Base-by-base conservation (phyloP, 2,329 filamentous ascomycete genomes). In the Pseudocercospora eumusae region DNA sequence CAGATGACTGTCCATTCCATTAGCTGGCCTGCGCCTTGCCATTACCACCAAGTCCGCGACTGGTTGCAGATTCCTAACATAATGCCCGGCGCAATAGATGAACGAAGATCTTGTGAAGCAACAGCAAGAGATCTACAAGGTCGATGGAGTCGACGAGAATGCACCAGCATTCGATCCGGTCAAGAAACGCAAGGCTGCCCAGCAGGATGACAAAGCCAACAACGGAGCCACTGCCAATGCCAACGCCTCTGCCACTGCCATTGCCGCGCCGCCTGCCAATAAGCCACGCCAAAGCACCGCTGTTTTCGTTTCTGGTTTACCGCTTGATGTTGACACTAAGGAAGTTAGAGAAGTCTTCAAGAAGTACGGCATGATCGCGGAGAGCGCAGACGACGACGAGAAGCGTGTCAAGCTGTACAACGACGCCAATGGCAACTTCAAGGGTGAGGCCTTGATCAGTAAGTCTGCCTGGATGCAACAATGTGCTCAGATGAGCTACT, bases 361-460 rank as follows among this genome's bases (percentile, higher is more conserved):
- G 54, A 93, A 91, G 75, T 96, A 86, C 72, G 93, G 93, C 63
- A 89, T 98, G 68, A 93, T 99, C 67, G 92, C 93, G 54, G 93
- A 98, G 77, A 91, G 96, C 77, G 93, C 96, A 67, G 93, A 97
- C 72, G 92, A 88, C 71, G 90, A 91, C 60, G 85, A 87, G 50
- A 91, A 92, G 49, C 88, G 95, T 40, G 93, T 99, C 78, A 98
- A 96, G 79, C 86, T 99, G 76, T 99, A 99, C 78, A 86, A 82
- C 20, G 88, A 97, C 74, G 86, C 89, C 1, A 78, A 88, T 1
- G 95, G 92, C 20, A 85, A 86, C 15, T 96, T 96, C 82, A 98
- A 97, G 74, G 95, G 95, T 64, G 93, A 98, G 74, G 93, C 91
- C 2, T 83, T 99, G 31, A 82, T 99, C 60, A 72, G 73, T 75